These are phyloP conservation scores for Hypoxylon sp. DNA, from an alignment of 2,329 filamentous ascomycete species.

Conservation along the genomic window DNA sequence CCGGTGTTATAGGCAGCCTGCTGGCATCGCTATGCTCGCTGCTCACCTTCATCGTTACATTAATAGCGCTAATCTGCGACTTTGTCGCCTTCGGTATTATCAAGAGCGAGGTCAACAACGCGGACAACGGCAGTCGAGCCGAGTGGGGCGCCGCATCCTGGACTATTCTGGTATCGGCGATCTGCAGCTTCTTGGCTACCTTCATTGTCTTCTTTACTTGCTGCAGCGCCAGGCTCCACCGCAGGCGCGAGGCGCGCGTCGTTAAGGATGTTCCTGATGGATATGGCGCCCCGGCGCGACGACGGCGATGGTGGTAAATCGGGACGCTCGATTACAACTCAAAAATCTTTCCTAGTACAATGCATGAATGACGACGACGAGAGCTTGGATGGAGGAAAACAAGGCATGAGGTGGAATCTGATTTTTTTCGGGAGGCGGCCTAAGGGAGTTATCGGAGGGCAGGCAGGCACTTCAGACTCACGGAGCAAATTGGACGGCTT, in stretches of 20 bases:
- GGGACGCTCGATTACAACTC: background rate
- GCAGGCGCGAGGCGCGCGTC: conserved; percentile 52
- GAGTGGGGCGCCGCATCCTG: conserved; percentile 70
- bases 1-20: conserved; percentile 61
- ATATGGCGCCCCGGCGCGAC: conserved; percentile 47
- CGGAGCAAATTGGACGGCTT: conserved; percentile 1
- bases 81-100: conserved; percentile 61
- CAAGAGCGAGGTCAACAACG: conserved; percentile 46
- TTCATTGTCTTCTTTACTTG: conserved; percentile 73
- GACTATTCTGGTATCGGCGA: conserved; percentile 70
- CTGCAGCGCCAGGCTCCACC: conserved; percentile 66
- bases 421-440: conserved; percentile 1
- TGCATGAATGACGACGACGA: conserved; percentile 7
- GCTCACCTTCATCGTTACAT: conserved; percentile 59
- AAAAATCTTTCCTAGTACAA: background rate
- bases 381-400: background rate
- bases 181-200: conserved; percentile 68
- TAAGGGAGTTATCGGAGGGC: background rate
- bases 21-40: conserved; percentile 57
- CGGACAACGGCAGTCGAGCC: conserved; percentile 55
- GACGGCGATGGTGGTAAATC: conserved; percentile 26
- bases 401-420: background rate
- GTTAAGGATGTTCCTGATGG: conserved; percentile 49
- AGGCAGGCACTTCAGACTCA: background rate
- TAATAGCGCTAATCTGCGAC: conserved; percentile 62